Conservation (phyloP, 345 rosid genomes). For the Lepidium africanum region DNA sequence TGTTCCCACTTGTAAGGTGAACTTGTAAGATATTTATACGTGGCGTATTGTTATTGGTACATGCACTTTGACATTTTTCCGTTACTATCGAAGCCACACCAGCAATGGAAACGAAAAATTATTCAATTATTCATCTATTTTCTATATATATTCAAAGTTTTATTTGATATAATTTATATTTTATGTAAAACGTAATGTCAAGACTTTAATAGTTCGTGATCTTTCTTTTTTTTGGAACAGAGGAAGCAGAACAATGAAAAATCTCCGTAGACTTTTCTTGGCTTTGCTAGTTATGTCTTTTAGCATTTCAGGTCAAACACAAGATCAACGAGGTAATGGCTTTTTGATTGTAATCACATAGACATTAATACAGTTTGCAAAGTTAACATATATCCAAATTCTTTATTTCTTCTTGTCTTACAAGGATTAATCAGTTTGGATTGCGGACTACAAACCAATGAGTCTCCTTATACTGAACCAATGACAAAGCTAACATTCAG, state of each 20-base stretch:
- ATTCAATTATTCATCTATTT: neutral
- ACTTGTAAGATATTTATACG: neutral
- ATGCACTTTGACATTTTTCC: neutral
- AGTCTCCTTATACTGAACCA: slow-evolving; percentile 27
- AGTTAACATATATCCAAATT: neutral
- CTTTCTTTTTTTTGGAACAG: neutral
- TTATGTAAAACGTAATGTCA: neutral
- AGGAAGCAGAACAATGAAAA: slow-evolving; percentile 7
- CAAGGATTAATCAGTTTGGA: slow-evolving; percentile 25
- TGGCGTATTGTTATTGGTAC: neutral
- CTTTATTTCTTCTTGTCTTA: neutral
- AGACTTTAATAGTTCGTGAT: neutral
- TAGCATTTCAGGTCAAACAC: slow-evolving; percentile 9
- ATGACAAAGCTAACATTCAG: slow-evolving; percentile 13
- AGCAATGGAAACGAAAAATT: neutral
- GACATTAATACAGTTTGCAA: neutral
- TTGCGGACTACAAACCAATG: slow-evolving; percentile 17
- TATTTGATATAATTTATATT: neutral
- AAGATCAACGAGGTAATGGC: slow-evolving; percentile 18
- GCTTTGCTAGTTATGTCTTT: neutral
- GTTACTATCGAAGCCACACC: neutral
- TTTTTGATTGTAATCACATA: neutral
- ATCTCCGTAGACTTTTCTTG: neutral
- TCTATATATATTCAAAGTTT: neutral
- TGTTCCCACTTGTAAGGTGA: too few species aligned